Base-by-base conservation (phyloP, 2,329 filamentous ascomycete species). In the Onygena corvina region DNA sequence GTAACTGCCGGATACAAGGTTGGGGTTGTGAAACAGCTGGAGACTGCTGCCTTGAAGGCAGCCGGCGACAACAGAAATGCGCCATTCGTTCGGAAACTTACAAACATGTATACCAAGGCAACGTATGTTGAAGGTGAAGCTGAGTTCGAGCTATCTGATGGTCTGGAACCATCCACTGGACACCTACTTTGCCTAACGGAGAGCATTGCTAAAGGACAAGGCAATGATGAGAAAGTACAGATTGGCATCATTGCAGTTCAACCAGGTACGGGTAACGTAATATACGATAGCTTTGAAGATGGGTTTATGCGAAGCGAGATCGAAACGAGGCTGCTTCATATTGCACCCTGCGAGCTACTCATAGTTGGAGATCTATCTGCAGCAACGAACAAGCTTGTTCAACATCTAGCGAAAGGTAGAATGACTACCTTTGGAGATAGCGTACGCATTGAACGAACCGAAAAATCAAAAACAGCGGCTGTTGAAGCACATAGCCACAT, bases 301-400 rank as follows among this genome's bases (percentile, higher is more conserved):
- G 88, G 90, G 1, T 96, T 96, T 68, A 94, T 98, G 90, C 77
- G 92, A 45, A 88, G 83, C 59, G 92, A 98, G 63, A 84, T 98
- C 29, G 92, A 98, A 68, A 98, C 92, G 0, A 75, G 92, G n/a
- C 71, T 98, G 21, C 71, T 98, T 25, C 92, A 98, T 63, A 94
- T 98, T 56, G 87, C 90, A 0, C 92, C 92, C 0, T 94, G 89
- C 67, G 92, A 98, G 64, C 87, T 98, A 53, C 74, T 98, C 27
- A 84, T 98, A 38, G 86, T 98, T 1, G 92, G 92, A 11, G 81
- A 92, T 11, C 76, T 96, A 11, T 92, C 89, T 0, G 88, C 84
- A 59, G 86, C 87, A 0, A 94, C 89, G 0, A 87, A 96, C 34
- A 96, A 96, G 67, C 76, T 98, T 21, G 76, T 98, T 4, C 79